Conservation (phyloP, 1,139 yeast genomes). For the Wickerhamomyces sp. region DNA sequence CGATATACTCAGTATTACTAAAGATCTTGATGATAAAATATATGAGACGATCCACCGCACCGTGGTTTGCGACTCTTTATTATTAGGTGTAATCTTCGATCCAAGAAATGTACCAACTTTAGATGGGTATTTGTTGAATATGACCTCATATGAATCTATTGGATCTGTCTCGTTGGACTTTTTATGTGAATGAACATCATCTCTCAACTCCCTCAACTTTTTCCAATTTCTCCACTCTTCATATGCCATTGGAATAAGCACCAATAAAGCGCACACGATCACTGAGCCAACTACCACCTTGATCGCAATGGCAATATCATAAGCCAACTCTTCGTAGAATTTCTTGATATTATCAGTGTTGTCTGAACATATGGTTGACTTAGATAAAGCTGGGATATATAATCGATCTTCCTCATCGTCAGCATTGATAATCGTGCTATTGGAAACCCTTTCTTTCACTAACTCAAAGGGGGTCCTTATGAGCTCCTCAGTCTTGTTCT, state of each 20-base stretch:
- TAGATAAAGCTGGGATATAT: constrained; percentile 25
- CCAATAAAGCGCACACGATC: constrained; percentile 32
- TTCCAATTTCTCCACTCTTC: constrained; percentile 48
- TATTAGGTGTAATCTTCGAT: constrained; percentile 6
- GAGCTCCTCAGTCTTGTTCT: constrained; percentile 40
- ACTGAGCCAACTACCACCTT: constrained; percentile 37
- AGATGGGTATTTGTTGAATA: constrained; percentile 26
- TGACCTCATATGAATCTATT: constrained; percentile 25
- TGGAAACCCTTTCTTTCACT: constrained; percentile 37
- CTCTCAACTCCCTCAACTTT: constrained; percentile 31
- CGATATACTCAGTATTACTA: constrained; percentile 40
- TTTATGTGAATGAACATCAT: constrained; percentile 4
- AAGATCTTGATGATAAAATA: constrained; percentile 41
- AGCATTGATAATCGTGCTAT: constrained; percentile 22
- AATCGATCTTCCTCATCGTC: constrained; percentile 19
- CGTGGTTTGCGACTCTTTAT: constrained; percentile 15
- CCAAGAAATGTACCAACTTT: constrained; percentile 14
- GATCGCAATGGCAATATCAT: constrained; percentile 30
- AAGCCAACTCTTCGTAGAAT: constrained; percentile 29
- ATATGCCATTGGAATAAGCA: constrained; percentile 38
- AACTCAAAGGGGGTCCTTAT: constrained; percentile 50
- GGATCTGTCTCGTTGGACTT: constrained; percentile 18
- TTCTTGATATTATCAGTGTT: constrained; percentile 25
- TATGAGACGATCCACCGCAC: constrained; percentile 47
- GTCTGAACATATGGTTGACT: constrained; percentile 22